Percentiles rank a stretch among this genome's conserved stretches.
Conservation (phyloP, 2,329 filamentous ascomycete genomes). For the Fusarium sp. region DNA sequence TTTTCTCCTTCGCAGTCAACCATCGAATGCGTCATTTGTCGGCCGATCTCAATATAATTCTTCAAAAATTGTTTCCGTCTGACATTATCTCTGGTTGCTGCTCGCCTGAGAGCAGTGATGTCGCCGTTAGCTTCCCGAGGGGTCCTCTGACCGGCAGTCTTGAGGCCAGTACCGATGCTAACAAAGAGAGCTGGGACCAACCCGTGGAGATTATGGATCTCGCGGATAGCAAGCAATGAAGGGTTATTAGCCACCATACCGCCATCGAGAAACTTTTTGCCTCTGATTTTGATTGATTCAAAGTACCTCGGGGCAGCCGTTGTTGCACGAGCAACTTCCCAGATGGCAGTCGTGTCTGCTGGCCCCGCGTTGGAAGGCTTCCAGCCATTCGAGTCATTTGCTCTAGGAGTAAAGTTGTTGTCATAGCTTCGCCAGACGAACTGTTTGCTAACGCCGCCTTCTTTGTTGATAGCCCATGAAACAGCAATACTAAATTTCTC, state of each 20-base stretch:
- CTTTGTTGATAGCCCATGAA: background rate
- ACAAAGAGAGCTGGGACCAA: background rate
- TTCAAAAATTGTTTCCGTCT: background rate
- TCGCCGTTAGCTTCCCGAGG: background rate
- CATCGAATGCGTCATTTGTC: background rate
- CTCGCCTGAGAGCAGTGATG: background rate
- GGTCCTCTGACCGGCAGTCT: accelerated
- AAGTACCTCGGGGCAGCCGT: constrained; percentile 9
- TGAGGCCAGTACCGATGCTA: constrained; percentile 18
- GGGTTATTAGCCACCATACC: constrained; percentile 20
- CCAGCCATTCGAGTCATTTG: accelerated
- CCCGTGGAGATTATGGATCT: background rate
- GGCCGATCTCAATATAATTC: background rate
- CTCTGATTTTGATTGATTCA: background rate
- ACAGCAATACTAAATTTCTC: background rate
- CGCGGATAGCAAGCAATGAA: accelerated
- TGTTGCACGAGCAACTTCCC: constrained; percentile 10
- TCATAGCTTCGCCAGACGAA: background rate
- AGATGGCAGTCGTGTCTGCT: accelerated
- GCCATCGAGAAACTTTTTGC: background rate
- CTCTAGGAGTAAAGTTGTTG: background rate
- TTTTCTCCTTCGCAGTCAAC: background rate
- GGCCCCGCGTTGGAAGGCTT: background rate
- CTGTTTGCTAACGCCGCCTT: background rate
- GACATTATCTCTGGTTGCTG: background rate